phyloP scores from a whole-genome alignment of 345 rosid genomes.

The Firmiana major region DNA sequence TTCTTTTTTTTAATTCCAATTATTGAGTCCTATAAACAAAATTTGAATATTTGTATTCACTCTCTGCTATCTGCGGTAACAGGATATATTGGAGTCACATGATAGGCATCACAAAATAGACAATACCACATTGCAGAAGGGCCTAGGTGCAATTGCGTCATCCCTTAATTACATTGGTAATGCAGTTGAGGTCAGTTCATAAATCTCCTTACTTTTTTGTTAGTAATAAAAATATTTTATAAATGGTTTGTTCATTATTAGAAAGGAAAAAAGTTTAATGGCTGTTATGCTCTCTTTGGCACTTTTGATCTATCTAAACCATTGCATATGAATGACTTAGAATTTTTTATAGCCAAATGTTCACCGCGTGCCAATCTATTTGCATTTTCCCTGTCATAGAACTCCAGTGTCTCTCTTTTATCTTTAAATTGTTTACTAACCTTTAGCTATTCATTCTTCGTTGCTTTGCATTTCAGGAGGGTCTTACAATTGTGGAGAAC shows the following conservation, averaged over 20 bases:
- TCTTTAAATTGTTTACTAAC: neutral
- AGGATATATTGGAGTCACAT: constrained; percentile 24
- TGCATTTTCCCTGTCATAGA: neutral
- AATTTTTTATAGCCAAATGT: neutral
- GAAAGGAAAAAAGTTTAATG: neutral
- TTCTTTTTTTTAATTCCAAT: neutral
- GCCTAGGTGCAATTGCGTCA: constrained; percentile 63
- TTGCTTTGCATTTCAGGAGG: constrained; percentile 50
- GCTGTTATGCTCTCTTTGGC: neutral
- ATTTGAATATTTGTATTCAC: neutral
- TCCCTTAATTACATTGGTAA: constrained; percentile 72
- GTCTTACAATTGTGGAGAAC: constrained; percentile 70
- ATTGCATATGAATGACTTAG: neutral
- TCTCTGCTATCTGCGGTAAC: constrained; percentile 25
- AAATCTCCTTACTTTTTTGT: neutral
- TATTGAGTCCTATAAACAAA: neutral
- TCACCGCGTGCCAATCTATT: neutral
- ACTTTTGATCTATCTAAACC: neutral
- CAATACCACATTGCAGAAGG: constrained; percentile 59
- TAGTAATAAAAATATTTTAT: neutral
- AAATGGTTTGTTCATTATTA: neutral
- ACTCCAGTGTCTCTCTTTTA: neutral
- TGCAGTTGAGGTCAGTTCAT: constrained; percentile 67
- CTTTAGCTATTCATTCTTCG: neutral
- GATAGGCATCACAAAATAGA: constrained; percentile 35